Evolutionary conservation across 1,284 basidiomycete genomes (phyloP).

Genomic region (Puccinia coronata): DNA sequence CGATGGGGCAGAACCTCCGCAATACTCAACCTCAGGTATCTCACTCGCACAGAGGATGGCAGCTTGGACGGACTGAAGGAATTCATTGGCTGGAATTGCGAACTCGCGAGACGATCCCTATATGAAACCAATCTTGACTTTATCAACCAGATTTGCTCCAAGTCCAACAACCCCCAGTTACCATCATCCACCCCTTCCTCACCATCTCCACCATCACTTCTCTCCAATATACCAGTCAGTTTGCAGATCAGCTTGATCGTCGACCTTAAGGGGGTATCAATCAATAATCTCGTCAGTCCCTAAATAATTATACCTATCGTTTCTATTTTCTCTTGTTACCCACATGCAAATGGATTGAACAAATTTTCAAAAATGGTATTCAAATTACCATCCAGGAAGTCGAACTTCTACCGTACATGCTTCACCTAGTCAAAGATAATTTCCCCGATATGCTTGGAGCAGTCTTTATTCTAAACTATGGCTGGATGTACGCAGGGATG

Average conservation of each 20-base stretch:
- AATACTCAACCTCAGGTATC: constrained; percentile 54
- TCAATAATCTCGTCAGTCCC: constrained; percentile 47
- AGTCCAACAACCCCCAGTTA: constrained; percentile 9
- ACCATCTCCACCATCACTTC: background rate
- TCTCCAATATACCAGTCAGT: background rate
- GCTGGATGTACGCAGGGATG: constrained; percentile 75
- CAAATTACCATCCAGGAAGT: constrained; percentile 55
- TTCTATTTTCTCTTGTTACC: background rate
- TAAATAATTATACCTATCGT: background rate
- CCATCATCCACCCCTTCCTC: too few relatives aligned
- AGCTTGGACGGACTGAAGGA: constrained; percentile 56
- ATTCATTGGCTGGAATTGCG: constrained; percentile 57
- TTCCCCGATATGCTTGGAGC: constrained; percentile 76
- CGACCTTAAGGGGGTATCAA: constrained; percentile 44
- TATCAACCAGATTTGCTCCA: background rate
- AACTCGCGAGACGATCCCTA: constrained; percentile 55
- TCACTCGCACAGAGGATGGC: constrained; percentile 54
- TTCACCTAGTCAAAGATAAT: constrained; percentile 63
- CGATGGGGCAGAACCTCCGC: constrained; percentile 55
- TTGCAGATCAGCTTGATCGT: constrained; percentile 44
- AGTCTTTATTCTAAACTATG: constrained; percentile 78
- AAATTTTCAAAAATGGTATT: background rate
- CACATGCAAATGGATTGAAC: background rate
- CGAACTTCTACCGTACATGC: constrained; percentile 59
- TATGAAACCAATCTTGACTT: constrained; percentile 43